Percentiles rank a stretch among this genome's conserved stretches.
Evolutionary conservation across 495 filamentous ascomycete species (phyloP).

Genomic region (Penicillium turbatum): DNA sequence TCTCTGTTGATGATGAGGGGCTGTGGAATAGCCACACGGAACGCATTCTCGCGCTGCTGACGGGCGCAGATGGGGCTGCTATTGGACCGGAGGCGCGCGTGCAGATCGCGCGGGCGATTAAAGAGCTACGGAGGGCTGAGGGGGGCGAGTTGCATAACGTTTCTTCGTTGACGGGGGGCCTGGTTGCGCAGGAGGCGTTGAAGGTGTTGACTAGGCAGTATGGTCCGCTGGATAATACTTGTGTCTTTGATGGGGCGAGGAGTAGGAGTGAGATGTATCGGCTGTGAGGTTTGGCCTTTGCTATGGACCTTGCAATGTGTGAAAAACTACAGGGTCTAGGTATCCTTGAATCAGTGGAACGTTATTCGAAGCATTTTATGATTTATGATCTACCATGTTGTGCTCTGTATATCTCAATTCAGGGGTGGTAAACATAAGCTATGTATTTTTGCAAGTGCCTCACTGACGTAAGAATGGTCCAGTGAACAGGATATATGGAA

Average conservation of each 20-base stretch:
- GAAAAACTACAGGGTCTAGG: not conserved
- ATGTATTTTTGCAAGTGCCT: not conserved
- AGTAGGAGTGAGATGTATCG: slow-evolving; percentile 69
- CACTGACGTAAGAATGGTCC: not conserved
- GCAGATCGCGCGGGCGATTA: slow-evolving; percentile 50
- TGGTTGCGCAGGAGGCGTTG: slow-evolving; percentile 92
- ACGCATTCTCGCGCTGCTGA: slow-evolving; percentile 37
- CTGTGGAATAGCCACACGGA: slow-evolving; percentile 43
- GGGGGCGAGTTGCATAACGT: slow-evolving; percentile 94
- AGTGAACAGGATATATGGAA: not conserved
- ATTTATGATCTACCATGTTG: not conserved
- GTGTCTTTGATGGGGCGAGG: slow-evolving; percentile 83
- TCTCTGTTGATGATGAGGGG: slow-evolving; percentile 33
- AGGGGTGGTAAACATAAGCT: not conserved
- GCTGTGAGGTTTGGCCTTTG: slow-evolving; percentile 20
- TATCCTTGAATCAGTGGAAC: not conserved
- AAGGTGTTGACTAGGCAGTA: slow-evolving; percentile 98
- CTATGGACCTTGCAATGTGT: not conserved
- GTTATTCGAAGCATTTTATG: not conserved
- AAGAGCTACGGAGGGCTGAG: slow-evolving; percentile 68
- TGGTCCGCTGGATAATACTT: slow-evolving; percentile 88
- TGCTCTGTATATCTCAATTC: not conserved
- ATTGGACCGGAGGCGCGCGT: slow-evolving; percentile 33
- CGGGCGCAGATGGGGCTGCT: slow-evolving; percentile 46
- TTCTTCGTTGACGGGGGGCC: slow-evolving; percentile 81